Conservation (phyloP, 495 filamentous ascomycete species). For the Neurospora sp. region DNA sequence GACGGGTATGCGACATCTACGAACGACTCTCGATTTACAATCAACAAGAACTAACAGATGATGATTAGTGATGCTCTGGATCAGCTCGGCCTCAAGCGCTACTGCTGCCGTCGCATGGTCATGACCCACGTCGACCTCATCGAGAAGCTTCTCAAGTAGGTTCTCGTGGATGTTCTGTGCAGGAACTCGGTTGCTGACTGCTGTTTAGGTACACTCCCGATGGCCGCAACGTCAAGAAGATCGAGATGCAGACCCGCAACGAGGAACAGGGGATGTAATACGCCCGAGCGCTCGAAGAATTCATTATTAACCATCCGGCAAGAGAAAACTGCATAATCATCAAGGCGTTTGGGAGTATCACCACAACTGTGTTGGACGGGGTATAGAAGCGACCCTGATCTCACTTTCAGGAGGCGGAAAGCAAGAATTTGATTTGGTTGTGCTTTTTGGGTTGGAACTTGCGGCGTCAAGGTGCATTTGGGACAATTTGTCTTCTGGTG, state of each 20-base stretch:
- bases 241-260: slow-evolving; percentile 13
- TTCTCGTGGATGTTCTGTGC: not conserved
- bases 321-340: not conserved
- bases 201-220: slow-evolving; percentile 37
- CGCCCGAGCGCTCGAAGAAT: not conserved
- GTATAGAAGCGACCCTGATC: not conserved
- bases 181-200: not conserved
- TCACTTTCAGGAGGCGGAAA: not conserved
- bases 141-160: slow-evolving; percentile 92
- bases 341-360: not conserved
- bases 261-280: not conserved
- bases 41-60: slow-evolving; percentile 6
- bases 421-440: not conserved
- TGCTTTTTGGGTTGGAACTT: not conserved
- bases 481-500: not conserved
- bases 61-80: slow-evolving; percentile 78
- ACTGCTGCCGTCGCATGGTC: slow-evolving; percentile 97
- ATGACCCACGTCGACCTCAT: slow-evolving; percentile 99
- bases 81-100: slow-evolving; percentile 80
- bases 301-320: not conserved
- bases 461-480: not conserved
- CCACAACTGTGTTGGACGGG: not conserved
- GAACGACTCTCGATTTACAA: not conserved
- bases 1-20: slow-evolving; percentile 57
- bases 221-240: slow-evolving; percentile 44